Percentiles rank a stretch among this genome's conserved stretches.
These are phyloP conservation scores for Ogataea parapolymorpha DNA, from an alignment of 805 yeast genomes.

Conservation along the genomic window DNA sequence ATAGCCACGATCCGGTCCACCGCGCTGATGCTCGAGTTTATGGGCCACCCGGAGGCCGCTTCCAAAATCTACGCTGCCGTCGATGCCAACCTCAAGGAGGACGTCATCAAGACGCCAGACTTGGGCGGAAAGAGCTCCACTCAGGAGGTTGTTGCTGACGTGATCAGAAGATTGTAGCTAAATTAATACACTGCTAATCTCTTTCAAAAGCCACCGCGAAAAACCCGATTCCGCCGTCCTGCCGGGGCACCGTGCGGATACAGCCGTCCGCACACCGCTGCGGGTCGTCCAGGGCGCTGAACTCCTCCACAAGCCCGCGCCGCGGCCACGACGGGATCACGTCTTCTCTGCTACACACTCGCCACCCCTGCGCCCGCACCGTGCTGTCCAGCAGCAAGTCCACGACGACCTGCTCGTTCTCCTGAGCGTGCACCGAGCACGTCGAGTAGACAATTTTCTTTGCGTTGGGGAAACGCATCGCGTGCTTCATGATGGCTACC, in stretches of 20 bases:
- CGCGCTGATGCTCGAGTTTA: constrained; percentile 94
- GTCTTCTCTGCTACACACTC: constrained; percentile 49
- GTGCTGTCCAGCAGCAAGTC: constrained; percentile 66
- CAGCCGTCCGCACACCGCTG: constrained; percentile 75
- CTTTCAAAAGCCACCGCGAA: constrained; percentile 91
- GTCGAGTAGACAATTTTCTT: constrained; percentile 85
- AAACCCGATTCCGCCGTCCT: constrained; percentile 98
- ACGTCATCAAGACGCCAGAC: constrained; percentile 84
- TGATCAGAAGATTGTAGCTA: constrained; percentile 50
- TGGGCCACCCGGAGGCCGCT: constrained; percentile 88
- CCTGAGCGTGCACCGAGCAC: constrained; percentile 91
- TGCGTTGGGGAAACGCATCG: constrained; percentile 76
- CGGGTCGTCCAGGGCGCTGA: constrained; percentile 47
- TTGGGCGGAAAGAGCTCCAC: constrained; percentile 89
- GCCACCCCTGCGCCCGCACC: constrained; percentile 74
- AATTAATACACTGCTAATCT: constrained; percentile 5
- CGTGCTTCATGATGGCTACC: constrained; percentile 83
- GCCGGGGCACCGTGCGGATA: constrained; percentile 77
- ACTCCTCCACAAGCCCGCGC: constrained; percentile 75
- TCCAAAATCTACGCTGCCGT: constrained; percentile 91
- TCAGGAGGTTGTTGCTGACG: constrained; percentile 81
- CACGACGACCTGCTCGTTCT: constrained; percentile 88
- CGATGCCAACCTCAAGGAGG: constrained; percentile 84
- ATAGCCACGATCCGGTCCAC: constrained; percentile 97
- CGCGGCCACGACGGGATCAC: constrained; percentile 85